Evolutionary conservation across 2,329 filamentous ascomycete genomes (phyloP), one percentile per base, ranked within the genome.

Genomic region (Ceratocystis papillata): DNA sequence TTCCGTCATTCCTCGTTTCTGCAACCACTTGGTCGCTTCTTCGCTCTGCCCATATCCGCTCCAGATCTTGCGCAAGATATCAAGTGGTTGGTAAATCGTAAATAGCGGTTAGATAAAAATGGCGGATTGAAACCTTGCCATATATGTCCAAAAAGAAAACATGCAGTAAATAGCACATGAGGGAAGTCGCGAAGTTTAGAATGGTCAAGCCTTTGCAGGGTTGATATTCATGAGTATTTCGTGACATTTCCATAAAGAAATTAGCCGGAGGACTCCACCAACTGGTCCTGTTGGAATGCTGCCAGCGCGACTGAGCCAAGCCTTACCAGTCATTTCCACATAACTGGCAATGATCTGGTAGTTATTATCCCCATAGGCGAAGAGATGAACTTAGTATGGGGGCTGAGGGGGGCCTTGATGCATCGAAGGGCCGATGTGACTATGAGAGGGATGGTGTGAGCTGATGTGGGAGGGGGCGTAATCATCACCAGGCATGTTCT

Each of bases 371-470:
- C 3, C 55, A 22, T 5, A 20, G 15, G 30, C 55, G 55, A 28
- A 22, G 0, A 28, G 59, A 46, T 63, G 59, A 20, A 45, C 53
- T 17, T 66, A 60, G 45, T 60, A 48, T 15, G 59, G 59, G 2
- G 50, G n/a, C 28, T 65, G 64, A 61, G 57, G 41, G 8, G 64
- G 57, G 5, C 44, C 64, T 6, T 59, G 55, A 22, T 67, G 65
- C 50, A 61, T 62, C 55, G 33, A 28, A 33, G 65, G 65, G 15
- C 59, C 66, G 17, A 67, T 57, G 63, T 67, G 66, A 41, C 48
- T 53, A 55, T 68, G 67, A n/a, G 68, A 66, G 33, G 67, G 67
- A 7, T 55, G 60, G 41, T 65, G 63, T 20, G 66, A 67, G 30
- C 64, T 60, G 50, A 53, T 62, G 28, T 62, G 64, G 20, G 64